Conservation (phyloP, 1,284 basidiomycete species). For the Ganoderma lucidum region DNA sequence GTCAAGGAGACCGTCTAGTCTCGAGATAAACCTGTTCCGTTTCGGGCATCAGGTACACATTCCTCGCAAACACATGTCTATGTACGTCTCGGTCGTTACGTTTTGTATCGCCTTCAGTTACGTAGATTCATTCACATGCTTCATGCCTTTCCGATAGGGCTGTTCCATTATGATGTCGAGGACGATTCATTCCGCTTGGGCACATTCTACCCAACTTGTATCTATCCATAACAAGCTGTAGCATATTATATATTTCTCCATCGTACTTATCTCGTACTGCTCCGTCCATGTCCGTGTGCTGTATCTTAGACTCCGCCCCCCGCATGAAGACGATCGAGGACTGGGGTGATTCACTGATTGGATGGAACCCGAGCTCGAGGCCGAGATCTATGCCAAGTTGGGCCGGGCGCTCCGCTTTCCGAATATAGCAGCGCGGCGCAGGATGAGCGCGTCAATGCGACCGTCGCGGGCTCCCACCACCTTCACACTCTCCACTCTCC, state of each 20-base stretch:
- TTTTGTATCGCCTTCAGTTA: neutral
- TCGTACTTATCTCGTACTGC: neutral
- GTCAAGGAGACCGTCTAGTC: constrained; percentile 45
- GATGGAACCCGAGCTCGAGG: neutral
- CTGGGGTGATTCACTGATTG: neutral
- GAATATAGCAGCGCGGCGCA: neutral
- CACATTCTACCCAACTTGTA: constrained; percentile 3
- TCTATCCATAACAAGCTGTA: constrained; percentile 8
- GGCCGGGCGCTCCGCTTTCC: constrained; percentile 7
- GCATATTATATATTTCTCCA: constrained; percentile 11
- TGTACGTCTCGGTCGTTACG: neutral
- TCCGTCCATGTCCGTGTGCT: neutral
- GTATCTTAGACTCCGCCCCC: neutral
- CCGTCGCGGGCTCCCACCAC: neutral
- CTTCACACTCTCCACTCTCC: neutral
- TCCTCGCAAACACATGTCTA: neutral
- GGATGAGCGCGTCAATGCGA: neutral
- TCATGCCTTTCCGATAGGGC: neutral
- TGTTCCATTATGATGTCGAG: neutral
- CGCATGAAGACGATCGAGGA: neutral
- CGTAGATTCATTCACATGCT: neutral
- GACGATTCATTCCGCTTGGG: neutral
- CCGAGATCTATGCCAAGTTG: neutral
- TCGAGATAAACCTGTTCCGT: neutral
- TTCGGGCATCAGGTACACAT: neutral